Evolutionary conservation across 2,329 filamentous ascomycete genomes (phyloP).

Genomic region (Colletotrichum theobromicola): DNA sequence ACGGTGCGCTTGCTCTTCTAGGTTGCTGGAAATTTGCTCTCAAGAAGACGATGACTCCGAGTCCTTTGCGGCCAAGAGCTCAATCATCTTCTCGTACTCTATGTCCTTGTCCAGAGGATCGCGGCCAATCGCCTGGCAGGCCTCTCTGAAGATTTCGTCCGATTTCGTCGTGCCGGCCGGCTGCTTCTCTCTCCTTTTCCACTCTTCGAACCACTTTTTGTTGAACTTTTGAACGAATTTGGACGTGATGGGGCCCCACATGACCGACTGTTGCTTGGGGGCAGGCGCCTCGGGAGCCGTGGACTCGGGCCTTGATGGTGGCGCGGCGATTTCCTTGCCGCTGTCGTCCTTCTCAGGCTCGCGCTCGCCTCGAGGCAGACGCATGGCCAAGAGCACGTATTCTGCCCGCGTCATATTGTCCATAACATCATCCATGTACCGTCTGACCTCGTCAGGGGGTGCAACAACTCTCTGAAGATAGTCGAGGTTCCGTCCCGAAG

Average conservation of each 20-base stretch:
- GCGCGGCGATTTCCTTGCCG: not conserved
- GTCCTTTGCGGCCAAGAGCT: constrained; percentile 17
- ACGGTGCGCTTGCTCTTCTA: not conserved
- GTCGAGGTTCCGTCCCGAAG: constrained; percentile 62
- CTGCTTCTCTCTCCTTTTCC: constrained; percentile 11
- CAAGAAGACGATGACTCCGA: not conserved
- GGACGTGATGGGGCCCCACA: constrained; percentile 15
- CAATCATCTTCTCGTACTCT: constrained; percentile 23
- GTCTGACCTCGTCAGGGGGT: constrained; percentile 64
- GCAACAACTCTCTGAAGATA: constrained; percentile 66
- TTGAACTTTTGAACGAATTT: constrained; percentile 16
- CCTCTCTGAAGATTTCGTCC: constrained; percentile 4
- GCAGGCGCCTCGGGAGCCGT: not conserved
- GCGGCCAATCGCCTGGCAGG: constrained; percentile 9
- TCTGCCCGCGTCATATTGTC: constrained; percentile 71
- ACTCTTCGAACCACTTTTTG: constrained; percentile 22
- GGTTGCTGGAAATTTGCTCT: not conserved
- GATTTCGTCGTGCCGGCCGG: not conserved
- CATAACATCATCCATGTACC: constrained; percentile 76
- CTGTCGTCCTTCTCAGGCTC: constrained; percentile 34
- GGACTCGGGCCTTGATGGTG: not conserved
- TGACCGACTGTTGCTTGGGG: constrained; percentile 16
- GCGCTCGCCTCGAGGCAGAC: constrained; percentile 56
- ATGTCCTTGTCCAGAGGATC: constrained; percentile 21
- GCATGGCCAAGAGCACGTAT: constrained; percentile 71